A percentile compares a stretch with the other conserved stretches of the same genome.
phyloP scores from a whole-genome alignment of 2,329 filamentous ascomycete genomes.

The Aspergillus niger region DNA sequence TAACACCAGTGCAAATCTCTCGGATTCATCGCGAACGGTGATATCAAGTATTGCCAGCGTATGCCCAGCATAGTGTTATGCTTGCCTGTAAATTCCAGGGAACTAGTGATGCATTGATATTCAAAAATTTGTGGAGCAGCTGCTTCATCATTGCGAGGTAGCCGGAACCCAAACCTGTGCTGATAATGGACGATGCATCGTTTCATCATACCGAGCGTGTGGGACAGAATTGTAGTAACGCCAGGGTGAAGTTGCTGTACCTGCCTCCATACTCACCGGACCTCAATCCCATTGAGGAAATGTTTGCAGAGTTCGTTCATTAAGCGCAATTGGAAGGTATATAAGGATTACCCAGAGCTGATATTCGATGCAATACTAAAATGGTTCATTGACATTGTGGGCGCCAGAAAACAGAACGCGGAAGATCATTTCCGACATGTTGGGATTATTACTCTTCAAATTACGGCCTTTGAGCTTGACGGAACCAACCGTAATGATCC shows the following conservation, averaged over 20 bases:
- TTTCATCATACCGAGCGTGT: not conserved
- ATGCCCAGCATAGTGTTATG: not conserved
- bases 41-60: not conserved
- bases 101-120: not conserved
- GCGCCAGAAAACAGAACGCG: no score
- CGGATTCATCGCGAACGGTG: not conserved
- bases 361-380: no score
- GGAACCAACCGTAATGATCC: no score
- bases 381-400: no score
- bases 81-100: not conserved
- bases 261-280: not conserved
- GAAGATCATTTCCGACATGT: no score
- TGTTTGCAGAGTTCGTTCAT: not conserved
- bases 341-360: not conserved
- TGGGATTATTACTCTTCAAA: no score
- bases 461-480: no score
- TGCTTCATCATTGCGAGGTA: not conserved
- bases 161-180: not conserved
- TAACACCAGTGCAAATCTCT: not conserved
- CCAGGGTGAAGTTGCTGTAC: not conserved
- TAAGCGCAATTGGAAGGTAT: not conserved
- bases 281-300: not conserved
- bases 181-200: not conserved
- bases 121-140: not conserved
- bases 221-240: not conserved